Conservation (phyloP, 1,139 yeast genomes). For the Pneumocystis murina region DNA sequence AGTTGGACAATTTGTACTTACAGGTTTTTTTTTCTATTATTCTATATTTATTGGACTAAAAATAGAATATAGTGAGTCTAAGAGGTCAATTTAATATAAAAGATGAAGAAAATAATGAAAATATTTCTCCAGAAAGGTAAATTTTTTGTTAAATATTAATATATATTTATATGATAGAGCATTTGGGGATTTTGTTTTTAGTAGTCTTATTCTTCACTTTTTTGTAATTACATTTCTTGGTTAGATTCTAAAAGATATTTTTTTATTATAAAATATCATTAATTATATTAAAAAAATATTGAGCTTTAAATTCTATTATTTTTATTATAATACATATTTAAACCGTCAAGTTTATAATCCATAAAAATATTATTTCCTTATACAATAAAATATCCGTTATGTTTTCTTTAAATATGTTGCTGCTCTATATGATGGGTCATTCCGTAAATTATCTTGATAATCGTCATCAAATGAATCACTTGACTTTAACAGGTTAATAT, state of each 20-base stretch:
- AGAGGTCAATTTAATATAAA: slow-evolving; percentile 49
- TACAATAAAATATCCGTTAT: not conserved
- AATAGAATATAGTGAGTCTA: slow-evolving; percentile 27
- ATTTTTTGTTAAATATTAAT: not conserved
- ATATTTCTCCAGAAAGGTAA: slow-evolving; percentile 45
- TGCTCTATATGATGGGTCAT: not conserved
- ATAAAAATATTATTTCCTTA: not conserved
- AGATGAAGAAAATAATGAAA: slow-evolving; percentile 32
- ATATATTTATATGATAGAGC: slow-evolving; percentile 33
- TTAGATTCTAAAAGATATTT: not conserved
- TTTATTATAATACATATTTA: not conserved
- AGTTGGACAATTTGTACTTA: slow-evolving; percentile 87
- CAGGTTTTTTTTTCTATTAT: slow-evolving; percentile 24
- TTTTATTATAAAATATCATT: not conserved
- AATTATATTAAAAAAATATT: slow-evolving; percentile 1
- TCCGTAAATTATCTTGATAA: not conserved
- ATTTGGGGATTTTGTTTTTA: slow-evolving; percentile 76
- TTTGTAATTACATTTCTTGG: slow-evolving; percentile 71
- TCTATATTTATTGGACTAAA: not conserved
- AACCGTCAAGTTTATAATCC: not conserved
- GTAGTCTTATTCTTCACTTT: slow-evolving; percentile 78
- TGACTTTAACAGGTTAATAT: not conserved
- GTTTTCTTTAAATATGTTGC: not conserved
- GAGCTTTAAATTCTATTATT: not conserved
- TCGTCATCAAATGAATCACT: not conserved